Evolutionary conservation across 768 basidiomycete genomes (phyloP).

Genomic region (Agaricus sinodeliciosus): DNA sequence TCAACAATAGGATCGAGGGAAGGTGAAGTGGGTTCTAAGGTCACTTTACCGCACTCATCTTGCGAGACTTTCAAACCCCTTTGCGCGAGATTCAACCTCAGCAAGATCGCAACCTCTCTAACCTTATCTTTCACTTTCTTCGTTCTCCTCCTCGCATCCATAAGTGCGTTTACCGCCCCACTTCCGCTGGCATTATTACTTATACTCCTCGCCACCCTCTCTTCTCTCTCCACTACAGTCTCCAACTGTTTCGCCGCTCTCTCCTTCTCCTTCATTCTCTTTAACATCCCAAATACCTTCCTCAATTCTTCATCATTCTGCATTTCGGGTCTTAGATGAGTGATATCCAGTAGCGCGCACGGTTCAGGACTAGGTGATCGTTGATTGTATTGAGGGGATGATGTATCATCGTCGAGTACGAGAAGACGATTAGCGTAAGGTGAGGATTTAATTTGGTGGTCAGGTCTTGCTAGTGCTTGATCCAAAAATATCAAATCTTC

Average conservation of each 20-base stretch:
- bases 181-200: not conserved
- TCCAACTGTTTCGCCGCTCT: constrained; percentile 16
- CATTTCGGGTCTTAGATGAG: constrained; percentile 18
- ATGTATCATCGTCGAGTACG: constrained; percentile 35
- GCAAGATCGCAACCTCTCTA: constrained; percentile 5
- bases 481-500: constrained; percentile 24
- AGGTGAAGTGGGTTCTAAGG: not conserved
- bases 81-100: constrained; percentile 7
- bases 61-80: constrained; percentile 4
- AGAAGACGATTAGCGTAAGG: constrained; percentile 18
- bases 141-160: constrained; percentile 5
- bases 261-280: constrained; percentile 20
- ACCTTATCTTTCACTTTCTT: constrained; percentile 5
- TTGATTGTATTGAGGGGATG: not conserved
- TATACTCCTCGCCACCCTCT: constrained; percentile 18
- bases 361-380: constrained; percentile 8
- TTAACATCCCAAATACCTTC: constrained; percentile 33
- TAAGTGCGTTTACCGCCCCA: not conserved
- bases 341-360: constrained; percentile 12
- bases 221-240: constrained; percentile 23
- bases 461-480: constrained; percentile 18
- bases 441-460: constrained; percentile 15
- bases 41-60: constrained; percentile 2
- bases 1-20: not conserved
- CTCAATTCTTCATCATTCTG: constrained; percentile 37